Base-by-base conservation (phyloP, 2,329 filamentous ascomycete species). In the Colletotrichum costaricense region DNA sequence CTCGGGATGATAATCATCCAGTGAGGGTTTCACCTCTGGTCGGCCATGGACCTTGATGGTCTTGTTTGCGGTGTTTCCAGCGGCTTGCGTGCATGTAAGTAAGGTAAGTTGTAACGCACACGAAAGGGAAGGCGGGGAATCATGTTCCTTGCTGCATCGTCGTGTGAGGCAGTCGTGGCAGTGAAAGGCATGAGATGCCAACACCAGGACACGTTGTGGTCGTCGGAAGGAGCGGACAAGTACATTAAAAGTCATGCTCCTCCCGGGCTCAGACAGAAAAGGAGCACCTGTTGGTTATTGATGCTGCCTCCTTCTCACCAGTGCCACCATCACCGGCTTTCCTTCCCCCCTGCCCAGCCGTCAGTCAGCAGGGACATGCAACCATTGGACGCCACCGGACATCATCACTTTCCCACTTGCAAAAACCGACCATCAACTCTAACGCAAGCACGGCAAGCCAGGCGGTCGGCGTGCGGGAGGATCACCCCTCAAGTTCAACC, bases 401-500 rank as follows among this genome's bases (percentile, higher is more conserved):
- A 62, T 62, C 56, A 66, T 70, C 67, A 66, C 35, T 71, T 33
- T 24, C 59, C 46, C 46, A 46, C 38, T 62, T 35, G 38, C 38
- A 42, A 42, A 42, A 42, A 14, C 14, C 35, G 46, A 16, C 56
- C 56, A 24, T 59, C 67, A 65, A 49, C 55, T 62, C 55, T 22
- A 66, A 60, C 58, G 42, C 68, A 63, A 22, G 42, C 56, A 12
- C 33, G 33, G 33, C 33, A 35, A 35, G 33, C 30, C 8, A 24
- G 49, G 46, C 49, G n/a, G 60, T 26, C 28, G 59, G 58, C 67
- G 33, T 55, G 60, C 60, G 46, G 60, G 67, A 66, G 60, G 56
- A 62, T 73, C 49, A 56, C 70, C 55, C 70, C 46, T 73, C 59
- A 49, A 64, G 70, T 65, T 70, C 67, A 62, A 56, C 42, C 60